These are phyloP conservation scores for Vitis hybrid DNA, from an alignment of 177 flowering plant genomes.

Conservation along the genomic window DNA sequence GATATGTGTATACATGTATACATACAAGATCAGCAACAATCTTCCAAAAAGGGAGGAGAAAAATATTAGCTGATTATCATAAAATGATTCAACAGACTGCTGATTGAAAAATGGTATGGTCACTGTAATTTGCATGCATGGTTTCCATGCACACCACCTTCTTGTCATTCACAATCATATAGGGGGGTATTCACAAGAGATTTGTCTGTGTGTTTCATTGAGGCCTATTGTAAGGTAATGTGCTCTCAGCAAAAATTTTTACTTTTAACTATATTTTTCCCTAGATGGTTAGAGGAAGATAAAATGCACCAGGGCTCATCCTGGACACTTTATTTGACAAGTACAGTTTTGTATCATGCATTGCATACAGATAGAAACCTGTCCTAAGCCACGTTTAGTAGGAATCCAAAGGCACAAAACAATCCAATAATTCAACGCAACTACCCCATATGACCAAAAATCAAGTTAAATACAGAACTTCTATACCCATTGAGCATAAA, in stretches of 20 bases:
- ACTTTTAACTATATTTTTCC: too few species aligned
- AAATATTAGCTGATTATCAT: neutral
- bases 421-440: too few species aligned
- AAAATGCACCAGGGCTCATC: too few species aligned
- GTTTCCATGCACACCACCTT: neutral
- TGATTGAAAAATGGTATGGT: neutral
- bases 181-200: too few species aligned
- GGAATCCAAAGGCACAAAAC: too few species aligned
- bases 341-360: neutral
- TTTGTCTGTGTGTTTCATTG: too few species aligned
- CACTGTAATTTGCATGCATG: neutral
- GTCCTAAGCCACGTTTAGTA: too few species aligned
- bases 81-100: neutral
- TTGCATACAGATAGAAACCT: neutral
- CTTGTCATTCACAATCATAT: neutral
- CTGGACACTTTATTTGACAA: neutral
- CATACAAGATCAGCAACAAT: neutral
- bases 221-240: too few species aligned
- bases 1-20: neutral
- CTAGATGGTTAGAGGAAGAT: too few species aligned
- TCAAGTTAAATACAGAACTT: too few species aligned
- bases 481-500: neutral
- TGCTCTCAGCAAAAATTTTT: too few species aligned
- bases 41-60: neutral
- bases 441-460: neutral